These are phyloP conservation scores for Kwoniella sp. DNA, from an alignment of 768 basidiomycete genomes.

Conservation along the genomic window DNA sequence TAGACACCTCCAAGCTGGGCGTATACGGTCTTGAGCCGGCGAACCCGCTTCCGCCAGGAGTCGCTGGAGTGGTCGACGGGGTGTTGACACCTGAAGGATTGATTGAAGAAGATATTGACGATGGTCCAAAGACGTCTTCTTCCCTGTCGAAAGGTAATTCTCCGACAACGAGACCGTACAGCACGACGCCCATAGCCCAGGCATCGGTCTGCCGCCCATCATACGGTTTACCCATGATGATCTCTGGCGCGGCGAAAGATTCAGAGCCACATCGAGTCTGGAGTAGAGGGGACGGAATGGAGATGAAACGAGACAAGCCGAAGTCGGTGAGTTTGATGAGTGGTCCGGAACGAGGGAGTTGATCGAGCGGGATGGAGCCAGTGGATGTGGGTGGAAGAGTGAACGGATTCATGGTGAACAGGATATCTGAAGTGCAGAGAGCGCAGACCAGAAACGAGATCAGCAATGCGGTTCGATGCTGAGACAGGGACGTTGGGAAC, in stretches of 20 bases:
- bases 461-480: background rate
- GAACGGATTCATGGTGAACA: constrained; percentile 66
- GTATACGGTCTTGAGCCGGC: constrained; percentile 28
- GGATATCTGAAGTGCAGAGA: constrained; percentile 67
- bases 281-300: constrained; percentile 66
- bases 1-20: constrained; percentile 5
- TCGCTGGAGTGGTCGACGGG: constrained; percentile 56
- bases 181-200: constrained; percentile 87
- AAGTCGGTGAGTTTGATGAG: constrained; percentile 86
- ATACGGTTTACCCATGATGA: constrained; percentile 63
- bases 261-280: constrained; percentile 84
- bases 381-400: constrained; percentile 45
- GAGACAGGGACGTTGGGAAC: background rate
- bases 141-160: constrained; percentile 68
- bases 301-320: constrained; percentile 82
- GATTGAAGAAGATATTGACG: background rate
- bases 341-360: constrained; percentile 59
- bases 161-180: constrained; percentile 74
- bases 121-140: constrained; percentile 9
- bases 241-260: constrained; percentile 72
- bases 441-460: background rate
- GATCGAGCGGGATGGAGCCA: constrained; percentile 37
- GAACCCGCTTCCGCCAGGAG: background rate
- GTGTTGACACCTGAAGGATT: constrained; percentile 22
- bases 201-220: constrained; percentile 83